Percentiles rank a stretch among this genome's conserved stretches.
Evolutionary conservation across 2,329 filamentous ascomycete species (phyloP).

Genomic region (Epichloe bromicola): DNA sequence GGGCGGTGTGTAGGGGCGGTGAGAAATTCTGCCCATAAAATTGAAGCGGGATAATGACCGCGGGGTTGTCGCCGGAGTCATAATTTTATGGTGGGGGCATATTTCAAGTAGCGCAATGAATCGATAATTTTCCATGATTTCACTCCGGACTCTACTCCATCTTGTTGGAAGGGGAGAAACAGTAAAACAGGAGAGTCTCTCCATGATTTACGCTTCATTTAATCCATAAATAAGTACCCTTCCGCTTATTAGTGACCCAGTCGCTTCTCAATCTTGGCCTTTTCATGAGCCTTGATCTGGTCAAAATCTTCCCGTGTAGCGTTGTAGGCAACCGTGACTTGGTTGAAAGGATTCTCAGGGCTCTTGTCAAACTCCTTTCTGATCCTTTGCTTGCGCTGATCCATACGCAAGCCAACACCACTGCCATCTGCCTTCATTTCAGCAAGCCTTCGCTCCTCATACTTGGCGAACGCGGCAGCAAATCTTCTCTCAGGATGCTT

Average conservation of each 20-base stretch:
- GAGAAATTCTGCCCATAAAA: constrained; percentile 10
- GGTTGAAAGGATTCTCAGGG: constrained; percentile 91
- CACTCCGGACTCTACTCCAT: no score
- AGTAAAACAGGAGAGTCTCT: no score
- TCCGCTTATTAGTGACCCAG: constrained; percentile 30
- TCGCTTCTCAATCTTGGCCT: constrained; percentile 59
- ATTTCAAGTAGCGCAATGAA: no score
- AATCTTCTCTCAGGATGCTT: constrained; percentile 77
- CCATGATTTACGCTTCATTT: neutral
- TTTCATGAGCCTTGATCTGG: constrained; percentile 52
- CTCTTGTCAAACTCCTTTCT: constrained; percentile 90
- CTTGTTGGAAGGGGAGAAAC: no score
- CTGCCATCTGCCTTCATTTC: constrained; percentile 78
- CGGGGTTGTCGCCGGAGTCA: constrained; percentile 2
- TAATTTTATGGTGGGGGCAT: neutral
- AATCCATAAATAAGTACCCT: neutral
- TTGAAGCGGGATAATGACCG: constrained; percentile 3
- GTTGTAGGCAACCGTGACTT: constrained; percentile 65
- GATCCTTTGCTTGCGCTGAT: constrained; percentile 76
- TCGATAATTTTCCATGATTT: neutral
- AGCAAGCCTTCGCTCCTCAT: constrained; percentile 64
- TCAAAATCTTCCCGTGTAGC: constrained; percentile 64
- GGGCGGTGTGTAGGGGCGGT: constrained; percentile 9
- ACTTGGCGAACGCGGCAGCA: constrained; percentile 74
- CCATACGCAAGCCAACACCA: constrained; percentile 57